Evolutionary conservation across 2,329 filamentous ascomycete species (phyloP).

Genomic region (Leptographium procerum): DNA sequence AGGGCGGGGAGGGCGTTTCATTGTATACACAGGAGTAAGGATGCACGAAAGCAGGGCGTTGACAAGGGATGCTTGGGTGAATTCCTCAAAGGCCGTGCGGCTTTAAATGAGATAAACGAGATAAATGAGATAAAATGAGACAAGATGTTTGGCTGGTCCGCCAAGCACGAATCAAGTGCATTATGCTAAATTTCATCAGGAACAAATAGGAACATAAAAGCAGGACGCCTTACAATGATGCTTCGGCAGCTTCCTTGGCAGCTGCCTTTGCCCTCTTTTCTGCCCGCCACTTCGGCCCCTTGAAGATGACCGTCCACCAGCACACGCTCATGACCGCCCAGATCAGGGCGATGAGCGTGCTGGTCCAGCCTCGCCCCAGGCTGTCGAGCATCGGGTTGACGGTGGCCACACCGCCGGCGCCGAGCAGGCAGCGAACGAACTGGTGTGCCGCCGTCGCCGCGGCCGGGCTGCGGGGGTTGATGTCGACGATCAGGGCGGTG

Average conservation of each 20-base stretch:
- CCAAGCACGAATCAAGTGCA: no score
- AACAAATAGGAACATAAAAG: no score
- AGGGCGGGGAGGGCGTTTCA: no score
- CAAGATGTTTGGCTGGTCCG: no score
- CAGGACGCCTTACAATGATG: no score
- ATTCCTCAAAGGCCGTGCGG: no score
- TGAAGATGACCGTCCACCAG: slow-evolving; percentile 17
- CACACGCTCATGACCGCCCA: slow-evolving; percentile 15
- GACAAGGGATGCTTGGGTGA: no score
- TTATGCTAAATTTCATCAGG: no score
- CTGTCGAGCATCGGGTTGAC: background rate
- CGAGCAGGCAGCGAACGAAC: background rate
- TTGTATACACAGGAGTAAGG: no score
- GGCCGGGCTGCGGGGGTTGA: background rate
- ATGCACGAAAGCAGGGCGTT: no score
- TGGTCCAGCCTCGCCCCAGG: slow-evolving; percentile 8
- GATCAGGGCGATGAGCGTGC: slow-evolving; percentile 14
- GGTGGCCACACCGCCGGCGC: background rate
- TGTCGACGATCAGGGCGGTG: background rate
- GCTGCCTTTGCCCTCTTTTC: background rate
- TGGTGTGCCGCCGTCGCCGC: background rate
- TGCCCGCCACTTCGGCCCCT: slow-evolving; percentile 15
- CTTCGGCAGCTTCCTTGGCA: background rate
- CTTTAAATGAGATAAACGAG: no score
- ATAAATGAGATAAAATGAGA: no score